Evolutionary conservation across 75 land plant species (phyloP).

Genomic region (Cryptomeria japonica): DNA sequence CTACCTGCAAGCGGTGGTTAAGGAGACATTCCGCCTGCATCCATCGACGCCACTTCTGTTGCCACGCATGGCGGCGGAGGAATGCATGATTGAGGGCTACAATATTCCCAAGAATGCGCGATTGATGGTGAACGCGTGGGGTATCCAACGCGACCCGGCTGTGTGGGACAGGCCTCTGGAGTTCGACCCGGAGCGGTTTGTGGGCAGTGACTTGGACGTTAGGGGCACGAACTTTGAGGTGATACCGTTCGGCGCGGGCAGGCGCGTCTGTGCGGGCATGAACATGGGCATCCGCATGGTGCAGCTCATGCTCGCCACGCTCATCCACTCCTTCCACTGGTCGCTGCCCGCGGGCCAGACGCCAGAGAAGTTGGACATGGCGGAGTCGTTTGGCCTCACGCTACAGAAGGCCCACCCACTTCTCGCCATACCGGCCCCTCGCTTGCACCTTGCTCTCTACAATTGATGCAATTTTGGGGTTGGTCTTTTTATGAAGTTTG

Average conservation of each 20-base stretch:
- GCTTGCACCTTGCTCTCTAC: neutral
- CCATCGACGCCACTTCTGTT: slow-evolving; percentile 73
- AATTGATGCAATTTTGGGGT: neutral
- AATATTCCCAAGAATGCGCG: slow-evolving; percentile 53
- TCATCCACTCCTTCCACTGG: slow-evolving; percentile 64
- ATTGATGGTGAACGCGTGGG: slow-evolving; percentile 62
- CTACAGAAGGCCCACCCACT: slow-evolving; percentile 45
- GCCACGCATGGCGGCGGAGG: slow-evolving; percentile 47
- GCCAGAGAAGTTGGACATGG: slow-evolving; percentile 66
- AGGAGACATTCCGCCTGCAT: slow-evolving; percentile 77
- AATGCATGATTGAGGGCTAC: slow-evolving; percentile 60
- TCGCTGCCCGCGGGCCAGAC: slow-evolving; percentile 33
- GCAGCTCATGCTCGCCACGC: slow-evolving; percentile 48
- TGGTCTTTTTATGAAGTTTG: too few relatives aligned
- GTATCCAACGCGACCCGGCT: slow-evolving; percentile 56
- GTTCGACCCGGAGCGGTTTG: slow-evolving; percentile 62
- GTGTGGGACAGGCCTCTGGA: slow-evolving; percentile 60
- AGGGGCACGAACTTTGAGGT: slow-evolving; percentile 59
- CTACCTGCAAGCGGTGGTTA: slow-evolving; percentile 56
- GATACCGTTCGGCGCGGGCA: slow-evolving; percentile 71
- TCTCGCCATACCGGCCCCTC: neutral
- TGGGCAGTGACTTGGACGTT: slow-evolving; percentile 33
- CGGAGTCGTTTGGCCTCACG: slow-evolving; percentile 65
- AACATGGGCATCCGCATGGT: slow-evolving; percentile 56
- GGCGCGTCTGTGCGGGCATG: slow-evolving; percentile 69